phyloP scores from a whole-genome alignment of 2,329 filamentous ascomycete genomes.

The Diplodia sapinea region DNA sequence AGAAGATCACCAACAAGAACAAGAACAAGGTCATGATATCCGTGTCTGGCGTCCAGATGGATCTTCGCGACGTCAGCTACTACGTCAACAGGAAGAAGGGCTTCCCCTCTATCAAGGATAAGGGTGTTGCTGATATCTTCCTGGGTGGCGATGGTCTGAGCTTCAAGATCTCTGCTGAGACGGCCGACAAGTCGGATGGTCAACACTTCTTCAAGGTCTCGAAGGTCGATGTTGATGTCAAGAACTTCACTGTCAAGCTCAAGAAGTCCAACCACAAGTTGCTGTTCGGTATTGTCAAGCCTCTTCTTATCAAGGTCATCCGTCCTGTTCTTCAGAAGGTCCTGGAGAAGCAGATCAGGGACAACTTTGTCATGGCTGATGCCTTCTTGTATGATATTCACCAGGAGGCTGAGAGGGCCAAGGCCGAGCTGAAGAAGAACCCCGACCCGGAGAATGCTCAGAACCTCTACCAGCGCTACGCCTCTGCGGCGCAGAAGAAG shows the following conservation, averaged over 20 bases:
- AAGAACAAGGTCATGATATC: conserved; percentile 86
- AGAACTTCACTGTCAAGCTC: conserved; percentile 83
- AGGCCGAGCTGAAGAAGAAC: conserved; percentile 66
- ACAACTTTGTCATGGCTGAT: conserved; percentile 79
- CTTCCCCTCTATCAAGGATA: conserved; percentile 86
- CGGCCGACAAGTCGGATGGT: conserved; percentile 73
- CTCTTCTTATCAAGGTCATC: conserved; percentile 81
- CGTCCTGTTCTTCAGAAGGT: conserved; percentile 85
- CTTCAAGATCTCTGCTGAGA: conserved; percentile 89
- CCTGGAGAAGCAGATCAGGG: conserved; percentile 85
- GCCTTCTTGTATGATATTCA: conserved; percentile 76
- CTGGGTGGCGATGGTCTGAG: conserved; percentile 86
- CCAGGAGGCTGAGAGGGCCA: conserved; percentile 77
- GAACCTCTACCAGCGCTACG: conserved; percentile 88
- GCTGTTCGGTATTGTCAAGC: conserved; percentile 85
- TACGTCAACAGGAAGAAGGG: conserved; percentile 95
- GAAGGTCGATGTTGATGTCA: conserved; percentile 81
- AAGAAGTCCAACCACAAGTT: conserved; percentile 96
- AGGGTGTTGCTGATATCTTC: conserved; percentile 85
- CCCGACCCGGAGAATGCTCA: conserved; percentile 72
- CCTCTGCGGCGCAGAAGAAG: conserved; percentile 74
- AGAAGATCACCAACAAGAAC: conserved; percentile 79
- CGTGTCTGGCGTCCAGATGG: conserved; percentile 89
- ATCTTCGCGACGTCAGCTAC: conserved; percentile 86
- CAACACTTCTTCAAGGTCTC: conserved; percentile 95